Evolutionary conservation across 176 grass and related monocot species (phyloP), one percentile per base, ranked within the genome.

Genomic region (Cenchrus fungigraminus): DNA sequence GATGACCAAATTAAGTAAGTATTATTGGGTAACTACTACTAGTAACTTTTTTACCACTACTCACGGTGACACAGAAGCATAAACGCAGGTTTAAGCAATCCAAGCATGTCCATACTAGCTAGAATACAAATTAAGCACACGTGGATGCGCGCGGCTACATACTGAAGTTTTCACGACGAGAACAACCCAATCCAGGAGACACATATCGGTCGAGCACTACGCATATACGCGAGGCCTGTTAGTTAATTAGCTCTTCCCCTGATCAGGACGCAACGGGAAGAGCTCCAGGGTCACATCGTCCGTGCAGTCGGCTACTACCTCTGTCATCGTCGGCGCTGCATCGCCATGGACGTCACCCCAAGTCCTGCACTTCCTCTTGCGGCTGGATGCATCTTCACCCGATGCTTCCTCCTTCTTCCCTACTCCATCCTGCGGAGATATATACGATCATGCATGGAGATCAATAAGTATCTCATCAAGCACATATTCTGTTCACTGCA

Each of bases 201-300:
- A 47, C 43, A 71, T 8, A 31, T 51, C 2, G 46, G 52, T 8
- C 22, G 46, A 52, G 12, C 69, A 61, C 37, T 46, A 46, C 8
- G 40, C 14, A 16, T 62, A 25, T 61, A 9, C 20, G 7, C 20
- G 60, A 6, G 32, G 19, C 79, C 51, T 89, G 9, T 40, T 40
- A 40, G 37, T 58, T 17, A 71, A 44, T n/a, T 47, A 80, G 76
- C 74, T 81, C 31, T 92, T 98, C 47, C 87, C 74, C 68, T 92
- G 91, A 20, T 57, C 55, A 0, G 96, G 96, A 69, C 37, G 89
- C 91, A 98, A 89, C 29, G 96, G 96, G 83, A 98, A 98, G 83
- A 98, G 93, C 83, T 98, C 93, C 68, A 98, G 73, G 2, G 93
- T 98, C 59, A 69, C 78, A 28, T 74, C 77, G 9, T 68, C 61